phyloP scores from a whole-genome alignment of 2,329 filamentous ascomycete species.

The Seiridium cupressi region DNA sequence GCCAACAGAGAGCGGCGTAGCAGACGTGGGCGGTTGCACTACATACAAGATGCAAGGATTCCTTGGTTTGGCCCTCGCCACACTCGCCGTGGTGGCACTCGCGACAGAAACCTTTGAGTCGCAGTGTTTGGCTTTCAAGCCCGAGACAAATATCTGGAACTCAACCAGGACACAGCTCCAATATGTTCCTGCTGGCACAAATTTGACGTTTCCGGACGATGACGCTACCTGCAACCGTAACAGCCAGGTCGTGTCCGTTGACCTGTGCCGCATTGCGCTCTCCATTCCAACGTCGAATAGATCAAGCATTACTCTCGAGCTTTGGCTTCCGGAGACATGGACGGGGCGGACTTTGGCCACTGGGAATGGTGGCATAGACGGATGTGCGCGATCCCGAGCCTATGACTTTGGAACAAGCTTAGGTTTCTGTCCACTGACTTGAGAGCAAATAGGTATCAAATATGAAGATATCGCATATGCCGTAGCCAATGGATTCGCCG shows the following conservation, averaged over 20 bases:
- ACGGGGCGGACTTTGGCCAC: slow-evolving; percentile 43
- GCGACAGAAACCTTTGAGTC: slow-evolving; percentile 6
- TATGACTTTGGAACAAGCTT: not conserved
- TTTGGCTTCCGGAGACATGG: slow-evolving; percentile 45
- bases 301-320: slow-evolving; percentile 43
- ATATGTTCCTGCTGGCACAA: slow-evolving; percentile 14
- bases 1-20: not conserved
- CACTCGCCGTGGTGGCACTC: not conserved
- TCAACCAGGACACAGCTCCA: slow-evolving; percentile 16
- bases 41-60: not conserved
- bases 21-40: not conserved
- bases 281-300: slow-evolving; percentile 27
- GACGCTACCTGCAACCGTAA: slow-evolving; percentile 15
- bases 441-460: slow-evolving; percentile 29
- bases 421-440: not conserved
- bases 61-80: not conserved
- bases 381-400: slow-evolving; percentile 24
- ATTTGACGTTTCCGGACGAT: slow-evolving; percentile 17
- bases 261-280: slow-evolving; percentile 28
- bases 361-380: slow-evolving; percentile 46
- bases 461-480: slow-evolving; percentile 43
- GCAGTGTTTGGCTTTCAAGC: slow-evolving; percentile 14
- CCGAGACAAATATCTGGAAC: slow-evolving; percentile 7
- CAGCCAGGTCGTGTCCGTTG: slow-evolving; percentile 13
- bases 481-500: slow-evolving; percentile 38